These are phyloP conservation scores for Tricholomella constricta DNA, from an alignment of 768 basidiomycete genomes.

Conservation along the genomic window DNA sequence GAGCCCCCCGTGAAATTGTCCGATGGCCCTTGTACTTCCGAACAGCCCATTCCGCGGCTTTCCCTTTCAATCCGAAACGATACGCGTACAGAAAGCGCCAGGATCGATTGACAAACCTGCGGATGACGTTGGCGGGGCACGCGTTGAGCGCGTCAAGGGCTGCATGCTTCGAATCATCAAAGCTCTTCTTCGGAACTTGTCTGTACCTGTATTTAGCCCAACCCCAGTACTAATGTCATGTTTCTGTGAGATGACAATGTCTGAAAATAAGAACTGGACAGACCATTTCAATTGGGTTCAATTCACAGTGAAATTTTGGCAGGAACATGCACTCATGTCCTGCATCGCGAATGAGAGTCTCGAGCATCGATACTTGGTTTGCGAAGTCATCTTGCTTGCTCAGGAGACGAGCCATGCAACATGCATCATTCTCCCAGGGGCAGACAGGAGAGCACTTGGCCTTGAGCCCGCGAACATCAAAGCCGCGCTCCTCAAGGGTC, in stretches of 20 bases:
- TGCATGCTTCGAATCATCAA: too few relatives aligned
- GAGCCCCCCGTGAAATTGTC: too few relatives aligned
- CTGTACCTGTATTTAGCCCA: conserved; percentile 29
- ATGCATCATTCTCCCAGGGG: conserved; percentile 31
- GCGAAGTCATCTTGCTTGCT: conserved; percentile 42
- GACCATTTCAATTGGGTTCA: conserved; percentile 48
- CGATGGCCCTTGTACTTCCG: too few relatives aligned
- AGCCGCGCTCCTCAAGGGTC: conserved; percentile 41
- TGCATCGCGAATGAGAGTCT: conserved; percentile 29
- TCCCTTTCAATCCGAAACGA: too few relatives aligned
- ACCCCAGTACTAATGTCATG: conserved; percentile 20
- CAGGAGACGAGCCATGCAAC: conserved; percentile 40
- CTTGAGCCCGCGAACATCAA: conserved; percentile 30
- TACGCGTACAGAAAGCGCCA: too few relatives aligned
- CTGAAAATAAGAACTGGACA: conserved; percentile 21
- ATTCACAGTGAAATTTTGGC: conserved; percentile 6
- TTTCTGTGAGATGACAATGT: too few relatives aligned
- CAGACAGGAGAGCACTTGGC: conserved; percentile 42
- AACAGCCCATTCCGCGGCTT: too few relatives aligned
- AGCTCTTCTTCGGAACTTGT: too few relatives aligned
- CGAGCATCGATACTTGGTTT: conserved; percentile 34
- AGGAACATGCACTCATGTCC: conserved; percentile 38
- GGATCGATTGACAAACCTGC: too few relatives aligned
- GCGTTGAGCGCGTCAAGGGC: too few relatives aligned
- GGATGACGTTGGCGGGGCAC: too few relatives aligned